Evolutionary conservation across 2,329 filamentous ascomycete genomes (phyloP).

Genomic region (Penicillium psychrosexuale): DNA sequence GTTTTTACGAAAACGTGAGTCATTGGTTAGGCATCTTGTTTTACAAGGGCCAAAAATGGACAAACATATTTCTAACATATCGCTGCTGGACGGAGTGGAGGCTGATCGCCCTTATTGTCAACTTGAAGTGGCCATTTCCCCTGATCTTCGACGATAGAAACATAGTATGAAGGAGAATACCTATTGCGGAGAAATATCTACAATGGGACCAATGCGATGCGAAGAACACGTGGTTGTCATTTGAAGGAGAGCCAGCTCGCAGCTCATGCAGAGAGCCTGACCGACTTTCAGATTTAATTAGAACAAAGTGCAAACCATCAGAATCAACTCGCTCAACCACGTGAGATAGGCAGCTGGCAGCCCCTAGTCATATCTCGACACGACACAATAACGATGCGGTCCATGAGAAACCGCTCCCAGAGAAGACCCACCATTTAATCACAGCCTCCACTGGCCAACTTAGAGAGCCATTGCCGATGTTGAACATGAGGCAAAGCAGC

Average conservation of each 20-base stretch:
- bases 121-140: background rate
- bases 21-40: background rate
- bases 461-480: background rate
- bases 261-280: too few relatives aligned
- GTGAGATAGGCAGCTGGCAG: too few relatives aligned
- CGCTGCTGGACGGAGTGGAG: background rate
- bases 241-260: too few relatives aligned
- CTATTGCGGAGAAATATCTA: too few relatives aligned
- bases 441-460: background rate
- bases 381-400: conserved; percentile 42
- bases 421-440: conserved; percentile 6
- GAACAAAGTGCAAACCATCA: too few relatives aligned
- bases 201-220: too few relatives aligned
- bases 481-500: background rate
- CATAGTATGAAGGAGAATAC: background rate
- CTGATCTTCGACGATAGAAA: background rate
- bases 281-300: too few relatives aligned
- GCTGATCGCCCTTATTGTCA: background rate
- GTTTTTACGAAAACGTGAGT: background rate
- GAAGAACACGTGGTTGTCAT: too few relatives aligned
- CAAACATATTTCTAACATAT: background rate
- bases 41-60: background rate
- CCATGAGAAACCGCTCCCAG: conserved; percentile 47
- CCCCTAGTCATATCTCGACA: too few relatives aligned
- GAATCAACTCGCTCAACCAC: too few relatives aligned